These are phyloP conservation scores for Plantago coronopus DNA, from an alignment of 305 asterid genomes.

Conservation along the genomic window DNA sequence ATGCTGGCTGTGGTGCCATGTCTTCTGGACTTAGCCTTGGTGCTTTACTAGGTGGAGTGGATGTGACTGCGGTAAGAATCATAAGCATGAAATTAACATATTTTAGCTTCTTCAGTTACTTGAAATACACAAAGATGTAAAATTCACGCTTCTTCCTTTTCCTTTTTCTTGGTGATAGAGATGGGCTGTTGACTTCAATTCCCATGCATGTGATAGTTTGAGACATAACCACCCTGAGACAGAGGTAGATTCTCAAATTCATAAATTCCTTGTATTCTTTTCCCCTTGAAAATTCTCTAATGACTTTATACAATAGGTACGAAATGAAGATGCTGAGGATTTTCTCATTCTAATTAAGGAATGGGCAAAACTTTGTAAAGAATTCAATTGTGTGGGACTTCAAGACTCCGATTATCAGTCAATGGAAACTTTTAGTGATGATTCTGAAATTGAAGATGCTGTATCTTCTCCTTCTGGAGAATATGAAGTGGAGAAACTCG, in stretches of 20 bases:
- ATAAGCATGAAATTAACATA: not conserved
- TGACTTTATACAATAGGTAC: constrained; percentile 25
- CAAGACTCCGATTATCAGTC: not conserved
- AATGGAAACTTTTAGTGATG: constrained; percentile 10
- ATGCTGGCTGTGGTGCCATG: constrained; percentile 62
- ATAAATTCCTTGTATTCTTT: not conserved
- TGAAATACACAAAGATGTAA: not conserved
- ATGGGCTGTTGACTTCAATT: constrained; percentile 52
- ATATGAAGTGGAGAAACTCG: constrained; percentile 40
- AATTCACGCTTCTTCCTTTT: not conserved
- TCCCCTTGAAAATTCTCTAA: not conserved
- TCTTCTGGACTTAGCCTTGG: constrained; percentile 51
- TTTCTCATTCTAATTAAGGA: constrained; percentile 35
- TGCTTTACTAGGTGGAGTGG: constrained; percentile 35
- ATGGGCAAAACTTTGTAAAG: constrained; percentile 43
- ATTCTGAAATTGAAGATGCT: constrained; percentile 21
- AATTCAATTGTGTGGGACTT: constrained; percentile 8
- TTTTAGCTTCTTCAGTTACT: not conserved
- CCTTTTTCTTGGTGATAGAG: constrained; percentile 23
- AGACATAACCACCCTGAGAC: constrained; percentile 41
- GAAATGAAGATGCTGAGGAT: constrained; percentile 43
- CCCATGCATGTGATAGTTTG: constrained; percentile 45
- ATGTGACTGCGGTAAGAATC: constrained; percentile 30
- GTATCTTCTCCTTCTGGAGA: constrained; percentile 23
- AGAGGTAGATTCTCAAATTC: constrained; percentile 25